These are phyloP conservation scores for Pouteria glomerata DNA, from an alignment of 148 eudicot species.

Conservation along the genomic window DNA sequence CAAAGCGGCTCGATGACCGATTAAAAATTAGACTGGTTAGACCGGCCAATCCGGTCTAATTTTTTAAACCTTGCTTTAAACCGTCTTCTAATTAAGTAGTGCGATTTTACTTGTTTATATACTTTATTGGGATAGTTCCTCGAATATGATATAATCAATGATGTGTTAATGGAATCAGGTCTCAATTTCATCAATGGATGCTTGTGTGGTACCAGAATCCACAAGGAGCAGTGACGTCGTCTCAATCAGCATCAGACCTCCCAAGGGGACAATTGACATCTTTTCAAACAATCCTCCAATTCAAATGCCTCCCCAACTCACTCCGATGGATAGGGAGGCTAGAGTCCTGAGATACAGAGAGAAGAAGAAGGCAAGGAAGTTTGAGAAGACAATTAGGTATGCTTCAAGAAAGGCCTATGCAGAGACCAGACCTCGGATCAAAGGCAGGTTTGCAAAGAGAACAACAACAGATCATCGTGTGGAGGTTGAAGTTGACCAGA, in stretches of 20 bases:
- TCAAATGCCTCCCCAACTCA: constrained; percentile 55
- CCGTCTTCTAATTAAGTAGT: no score
- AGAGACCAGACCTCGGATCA: constrained; percentile 90
- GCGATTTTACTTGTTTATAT: no score
- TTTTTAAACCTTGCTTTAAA: no score
- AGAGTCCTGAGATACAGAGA: constrained; percentile 88
- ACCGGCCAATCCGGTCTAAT: no score
- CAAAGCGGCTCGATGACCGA: no score
- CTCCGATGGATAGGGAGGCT: constrained; percentile 80
- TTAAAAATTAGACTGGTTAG: no score
- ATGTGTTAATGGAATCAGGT: no score
- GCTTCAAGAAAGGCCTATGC: constrained; percentile 99
- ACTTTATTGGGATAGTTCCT: no score
- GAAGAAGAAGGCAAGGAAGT: constrained; percentile 83
- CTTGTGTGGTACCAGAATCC: constrained; percentile 71
- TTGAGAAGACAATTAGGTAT: constrained; percentile 90
- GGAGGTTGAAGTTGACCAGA: constrained; percentile 65
- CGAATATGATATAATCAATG: no score
- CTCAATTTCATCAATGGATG: constrained; percentile 74
- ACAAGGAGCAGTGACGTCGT: constrained; percentile 42
- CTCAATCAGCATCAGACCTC: constrained; percentile 41
- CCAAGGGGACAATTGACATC: constrained; percentile 72
- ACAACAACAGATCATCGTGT: no score
- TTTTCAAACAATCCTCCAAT: constrained; percentile 53
- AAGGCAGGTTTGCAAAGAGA: constrained; percentile 93